Conservation (phyloP, 495 filamentous ascomycete genomes). For the Penicillium salamii region DNA sequence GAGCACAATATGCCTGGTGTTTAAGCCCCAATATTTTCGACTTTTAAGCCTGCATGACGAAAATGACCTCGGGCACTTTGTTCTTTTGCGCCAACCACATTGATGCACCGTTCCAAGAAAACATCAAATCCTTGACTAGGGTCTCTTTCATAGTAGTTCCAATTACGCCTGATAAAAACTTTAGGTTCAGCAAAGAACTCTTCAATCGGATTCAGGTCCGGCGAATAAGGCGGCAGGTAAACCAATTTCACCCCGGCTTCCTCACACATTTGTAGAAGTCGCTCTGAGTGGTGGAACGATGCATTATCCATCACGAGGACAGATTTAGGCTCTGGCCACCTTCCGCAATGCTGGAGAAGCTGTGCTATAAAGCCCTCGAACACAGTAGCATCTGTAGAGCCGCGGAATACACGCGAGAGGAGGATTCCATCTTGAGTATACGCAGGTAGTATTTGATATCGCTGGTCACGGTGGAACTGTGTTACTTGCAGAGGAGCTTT, state of each 20-base stretch:
- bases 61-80: neutral
- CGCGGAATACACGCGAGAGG: constrained; percentile 26
- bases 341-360: constrained; percentile 30
- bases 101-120: neutral
- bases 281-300: neutral
- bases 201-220: constrained; percentile 5
- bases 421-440: constrained; percentile 33
- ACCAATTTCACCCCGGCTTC: constrained; percentile 29
- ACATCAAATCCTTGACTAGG: neutral
- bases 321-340: constrained; percentile 26
- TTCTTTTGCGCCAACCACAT: neutral
- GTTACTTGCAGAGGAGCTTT: constrained; percentile 27
- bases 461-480: constrained; percentile 23
- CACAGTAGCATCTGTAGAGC: constrained; percentile 28
- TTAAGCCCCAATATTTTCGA: too few relatives aligned
- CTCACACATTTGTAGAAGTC: neutral
- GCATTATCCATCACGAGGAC: neutral
- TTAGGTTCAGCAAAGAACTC: constrained; percentile 13
- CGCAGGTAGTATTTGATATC: constrained; percentile 36
- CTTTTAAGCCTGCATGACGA: neutral
- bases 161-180: constrained; percentile 7
- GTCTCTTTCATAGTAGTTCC: neutral
- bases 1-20: too few relatives aligned
- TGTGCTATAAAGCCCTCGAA: constrained; percentile 39
- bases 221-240: constrained; percentile 3